Evolutionary conservation across 257 asterid species (phyloP), one percentile per base, ranked within the genome.

Genomic region (Eustoma russellianum): DNA sequence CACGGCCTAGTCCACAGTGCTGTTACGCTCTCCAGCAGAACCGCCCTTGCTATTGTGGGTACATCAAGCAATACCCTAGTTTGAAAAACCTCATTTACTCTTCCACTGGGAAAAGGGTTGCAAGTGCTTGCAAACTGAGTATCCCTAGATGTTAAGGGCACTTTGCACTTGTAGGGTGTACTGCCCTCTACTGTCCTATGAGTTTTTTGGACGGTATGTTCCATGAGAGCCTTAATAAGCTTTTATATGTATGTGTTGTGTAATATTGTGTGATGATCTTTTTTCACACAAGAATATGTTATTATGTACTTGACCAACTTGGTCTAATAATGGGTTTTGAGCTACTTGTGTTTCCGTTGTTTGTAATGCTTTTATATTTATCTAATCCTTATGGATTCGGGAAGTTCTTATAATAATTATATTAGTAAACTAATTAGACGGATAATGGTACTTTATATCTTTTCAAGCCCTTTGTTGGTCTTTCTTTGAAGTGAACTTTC

Each of bases 21-120:
- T 74, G 79, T 67, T 6, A 28, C 24, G 69, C 46, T 41, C 48
- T 74, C 52, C 66, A 34, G 9, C 33, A 46, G 19, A 76, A 74
- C 46, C 51, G 52, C 51, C 67, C 76, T 35, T 74, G 76, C 52
- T 59, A 66, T 52, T 74, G 79, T 63, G 53, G 49, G 48, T 70
- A 62, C 44, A 43, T 63, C 12, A 66, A 70, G 60, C 41, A 70
- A 6, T 38, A 38, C 57, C 80, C 74, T 8, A 47, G 0, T 2
- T 57, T 69, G 43, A 56, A n/a, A 55, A 52, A 35, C 45, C 46
- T 57, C 38, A 38, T 74, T 15, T 17, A 16, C 62, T 50, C 70
- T 6, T 57, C 80, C 5, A 30, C 40, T 35, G 70, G 70, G 46
- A 34, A 57, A 33, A 70, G 55, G 1, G 69, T 74, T 7, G 67